phyloP scores from a whole-genome alignment of 2,329 filamentous ascomycete genomes.

The Phaeosphaeriaceae sp. region DNA sequence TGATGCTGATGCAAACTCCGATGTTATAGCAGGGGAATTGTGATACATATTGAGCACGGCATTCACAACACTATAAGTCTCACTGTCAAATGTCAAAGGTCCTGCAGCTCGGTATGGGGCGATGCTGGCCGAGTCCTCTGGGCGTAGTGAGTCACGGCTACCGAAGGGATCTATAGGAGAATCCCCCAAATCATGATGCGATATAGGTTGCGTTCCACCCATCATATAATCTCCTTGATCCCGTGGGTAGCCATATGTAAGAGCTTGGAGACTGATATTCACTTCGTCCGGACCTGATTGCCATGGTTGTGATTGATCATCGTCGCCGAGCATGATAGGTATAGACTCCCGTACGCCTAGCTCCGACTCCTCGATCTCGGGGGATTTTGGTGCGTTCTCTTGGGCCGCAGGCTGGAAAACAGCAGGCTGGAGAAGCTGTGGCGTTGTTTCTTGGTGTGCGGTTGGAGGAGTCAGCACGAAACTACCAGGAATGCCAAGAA shows the following conservation, averaged over 20 bases:
- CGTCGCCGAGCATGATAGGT: conserved; percentile 60
- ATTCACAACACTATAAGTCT: conserved; percentile 53
- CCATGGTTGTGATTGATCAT: conserved; percentile 29
- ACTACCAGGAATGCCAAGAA: conserved; percentile 70
- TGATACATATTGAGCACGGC: conserved; percentile 51
- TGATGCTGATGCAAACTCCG: conserved; percentile 49
- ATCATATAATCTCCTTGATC: conserved; percentile 17
- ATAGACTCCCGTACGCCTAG: conserved; percentile 61
- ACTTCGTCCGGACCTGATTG: conserved; percentile 10
- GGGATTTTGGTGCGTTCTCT: conserved; percentile 14
- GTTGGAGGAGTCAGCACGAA: conserved; percentile 53
- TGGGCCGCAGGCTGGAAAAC: conserved; percentile 31
- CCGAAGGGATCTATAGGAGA: conserved; percentile 40
- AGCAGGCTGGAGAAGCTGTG: conserved; percentile 36
- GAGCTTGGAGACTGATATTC: conserved; percentile 18
- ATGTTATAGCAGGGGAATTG: conserved; percentile 43
- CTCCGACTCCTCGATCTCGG: conserved; percentile 49
- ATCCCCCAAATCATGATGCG: conserved; percentile 41
- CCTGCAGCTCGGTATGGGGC: conserved; percentile 38
- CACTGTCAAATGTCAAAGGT: conserved; percentile 46
- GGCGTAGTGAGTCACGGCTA: conserved; percentile 42
- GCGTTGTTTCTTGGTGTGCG: conserved; percentile 20
- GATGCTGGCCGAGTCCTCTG: conserved; percentile 49
- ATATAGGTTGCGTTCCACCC: conserved; percentile 11
- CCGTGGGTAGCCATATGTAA: conserved; percentile 19